phyloP scores from a whole-genome alignment of 1,284 basidiomycete species.

The Microbotryum saponariae region DNA sequence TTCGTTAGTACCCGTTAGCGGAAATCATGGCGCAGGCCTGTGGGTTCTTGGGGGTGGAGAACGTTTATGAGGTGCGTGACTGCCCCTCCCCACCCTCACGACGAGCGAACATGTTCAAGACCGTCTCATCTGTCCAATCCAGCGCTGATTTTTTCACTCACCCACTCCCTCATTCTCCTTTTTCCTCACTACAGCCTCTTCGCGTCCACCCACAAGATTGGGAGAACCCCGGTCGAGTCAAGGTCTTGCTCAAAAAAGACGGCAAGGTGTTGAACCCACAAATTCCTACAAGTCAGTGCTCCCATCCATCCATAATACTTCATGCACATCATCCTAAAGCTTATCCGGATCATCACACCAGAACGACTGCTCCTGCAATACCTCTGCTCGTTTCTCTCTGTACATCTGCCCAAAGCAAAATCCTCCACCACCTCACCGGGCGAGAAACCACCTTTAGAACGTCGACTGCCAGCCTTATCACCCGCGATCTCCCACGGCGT shows the following conservation, averaged over 20 bases:
- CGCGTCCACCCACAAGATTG: constrained; percentile 90
- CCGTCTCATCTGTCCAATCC: too few relatives aligned
- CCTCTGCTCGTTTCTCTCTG: constrained; percentile 33
- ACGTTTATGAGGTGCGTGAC: constrained; percentile 48
- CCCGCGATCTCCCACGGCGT: constrained; percentile 64
- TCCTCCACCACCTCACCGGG: constrained; percentile 32
- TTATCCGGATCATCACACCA: constrained; percentile 5
- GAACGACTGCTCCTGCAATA: constrained; percentile 40
- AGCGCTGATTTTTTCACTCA: too few relatives aligned
- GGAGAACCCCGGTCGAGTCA: constrained; percentile 78
- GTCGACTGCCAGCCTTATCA: constrained; percentile 56
- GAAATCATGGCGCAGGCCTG: constrained; percentile 83
- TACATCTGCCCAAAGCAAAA: constrained; percentile 37
- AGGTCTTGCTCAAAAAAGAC: constrained; percentile 82
- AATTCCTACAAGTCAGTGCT: too few relatives aligned
- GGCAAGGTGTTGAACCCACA: constrained; percentile 40
- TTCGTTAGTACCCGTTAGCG: constrained; percentile 68
- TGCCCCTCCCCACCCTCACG: not conserved
- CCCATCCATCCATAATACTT: too few relatives aligned
- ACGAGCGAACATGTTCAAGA: too few relatives aligned
- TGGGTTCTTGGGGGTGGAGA: constrained; percentile 63
- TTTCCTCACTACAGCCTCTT: constrained; percentile 43
- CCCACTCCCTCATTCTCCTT: too few relatives aligned
- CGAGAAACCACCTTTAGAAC: constrained; percentile 48
- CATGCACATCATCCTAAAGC: too few relatives aligned